Percentiles rank a stretch among this genome's conserved stretches.
Evolutionary conservation across 176 grass and related monocot species (phyloP).

Genomic region (Triticum monococcum): DNA sequence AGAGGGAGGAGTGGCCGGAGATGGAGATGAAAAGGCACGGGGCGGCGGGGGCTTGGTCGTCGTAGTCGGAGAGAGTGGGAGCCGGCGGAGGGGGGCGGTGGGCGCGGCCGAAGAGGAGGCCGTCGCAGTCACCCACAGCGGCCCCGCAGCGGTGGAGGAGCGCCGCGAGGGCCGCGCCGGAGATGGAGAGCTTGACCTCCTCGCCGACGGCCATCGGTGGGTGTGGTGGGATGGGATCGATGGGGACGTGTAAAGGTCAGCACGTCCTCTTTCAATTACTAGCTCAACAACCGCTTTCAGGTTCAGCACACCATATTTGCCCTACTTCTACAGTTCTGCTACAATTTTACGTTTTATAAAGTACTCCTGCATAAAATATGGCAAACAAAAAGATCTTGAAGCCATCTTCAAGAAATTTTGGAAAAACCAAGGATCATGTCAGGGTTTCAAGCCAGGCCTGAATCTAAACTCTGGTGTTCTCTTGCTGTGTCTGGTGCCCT

Average conservation of each 20-base stretch:
- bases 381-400: not conserved
- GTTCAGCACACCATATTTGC: not conserved
- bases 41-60: constrained; percentile 4
- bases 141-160: constrained; percentile 58
- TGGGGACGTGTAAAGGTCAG: not conserved
- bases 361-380: too few species aligned
- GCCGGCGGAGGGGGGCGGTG: constrained; percentile 34
- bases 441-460: not conserved
- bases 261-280: not conserved
- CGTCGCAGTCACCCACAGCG: constrained; percentile 47
- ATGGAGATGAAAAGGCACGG: constrained; percentile 41
- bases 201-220: constrained; percentile 33
- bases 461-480: not conserved
- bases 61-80: constrained; percentile 38
- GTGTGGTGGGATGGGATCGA: not conserved
- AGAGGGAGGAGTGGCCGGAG: constrained; percentile 49
- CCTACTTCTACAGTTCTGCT: not conserved
- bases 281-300: not conserved
- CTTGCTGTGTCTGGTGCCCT: not conserved
- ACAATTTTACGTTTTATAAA: too few species aligned
- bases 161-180: constrained; percentile 55
- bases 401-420: not conserved
- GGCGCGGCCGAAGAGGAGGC: constrained; percentile 56
- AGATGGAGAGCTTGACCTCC: constrained; percentile 54
- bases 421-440: not conserved